phyloP scores from a whole-genome alignment of 495 filamentous ascomycete species.

The Aspergillus haitiensis region DNA sequence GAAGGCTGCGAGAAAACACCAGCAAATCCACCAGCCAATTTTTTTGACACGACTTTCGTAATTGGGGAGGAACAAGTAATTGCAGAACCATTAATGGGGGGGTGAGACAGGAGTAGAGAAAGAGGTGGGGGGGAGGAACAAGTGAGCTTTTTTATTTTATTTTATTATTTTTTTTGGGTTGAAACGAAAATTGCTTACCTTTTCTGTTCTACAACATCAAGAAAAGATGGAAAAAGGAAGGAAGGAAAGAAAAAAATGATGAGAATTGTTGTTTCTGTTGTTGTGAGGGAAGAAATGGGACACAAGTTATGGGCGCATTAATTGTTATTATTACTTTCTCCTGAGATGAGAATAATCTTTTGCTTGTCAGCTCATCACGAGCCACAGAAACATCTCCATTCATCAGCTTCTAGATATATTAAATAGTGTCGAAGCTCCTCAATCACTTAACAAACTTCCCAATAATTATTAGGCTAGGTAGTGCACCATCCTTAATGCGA shows the following conservation, averaged over 20 bases:
- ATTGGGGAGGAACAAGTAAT: slow-evolving; percentile 7
- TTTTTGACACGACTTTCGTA: slow-evolving; percentile 6
- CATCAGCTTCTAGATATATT: slow-evolving; percentile 3
- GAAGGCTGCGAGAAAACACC: slow-evolving; percentile 14
- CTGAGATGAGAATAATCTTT: background rate
- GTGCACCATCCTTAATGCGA: background rate
- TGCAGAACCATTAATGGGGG: background rate
- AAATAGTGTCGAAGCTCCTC: background rate
- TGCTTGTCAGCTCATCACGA: background rate
- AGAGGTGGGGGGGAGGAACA: background rate
- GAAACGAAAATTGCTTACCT: background rate
- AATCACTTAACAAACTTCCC: background rate
- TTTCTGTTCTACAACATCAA: background rate
- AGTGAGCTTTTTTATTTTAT: background rate
- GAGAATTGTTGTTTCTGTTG: slow-evolving; percentile 1
- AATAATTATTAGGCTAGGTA: background rate
- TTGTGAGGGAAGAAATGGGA: background rate
- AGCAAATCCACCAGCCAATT: slow-evolving; percentile 8
- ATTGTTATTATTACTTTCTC: no score
- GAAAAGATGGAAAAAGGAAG: no score
- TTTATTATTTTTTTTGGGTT: background rate
- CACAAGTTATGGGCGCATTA: no score
- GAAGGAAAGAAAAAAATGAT: slow-evolving; percentile 3
- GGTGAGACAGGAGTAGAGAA: background rate
- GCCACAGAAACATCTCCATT: slow-evolving; percentile 1